Base-by-base conservation (phyloP, 345 rosid species). In the Psidium guajava region DNA sequence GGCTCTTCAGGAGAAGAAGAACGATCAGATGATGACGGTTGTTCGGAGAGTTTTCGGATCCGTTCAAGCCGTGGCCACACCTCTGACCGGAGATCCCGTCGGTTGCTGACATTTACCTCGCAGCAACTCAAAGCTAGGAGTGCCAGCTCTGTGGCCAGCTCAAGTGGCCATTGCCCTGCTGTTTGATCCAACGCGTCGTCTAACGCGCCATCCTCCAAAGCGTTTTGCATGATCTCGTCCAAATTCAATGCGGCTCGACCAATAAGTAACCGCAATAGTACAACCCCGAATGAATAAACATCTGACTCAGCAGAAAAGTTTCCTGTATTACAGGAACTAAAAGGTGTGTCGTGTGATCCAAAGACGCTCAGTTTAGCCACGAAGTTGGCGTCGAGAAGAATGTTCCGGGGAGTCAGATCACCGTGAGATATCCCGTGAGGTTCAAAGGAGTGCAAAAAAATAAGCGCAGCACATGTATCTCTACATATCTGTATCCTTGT, bases 101-200 rank as follows among this genome's bases (percentile, higher is more conserved):
- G 93, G 89, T 86, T 87, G 88, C 89, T 91, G 16, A 91, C 83
- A 73, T 86, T 93, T 93, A 88, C 44, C 87, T 93, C 98, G 82
- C 98, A 95, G 87, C 99, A 97, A 83, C 98, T 92, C 89, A 97
- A 84, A 49, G 97, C 99, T 86, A 97, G 83, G 88, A 90, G 89
- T 86, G 98, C 90, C 85, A 95, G 88, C 88, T 91, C 95, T 88
- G 94, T 93, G 22, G 98, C 97, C 87, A 90, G 92, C 85, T 92
- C 91, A 91, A 94, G 91, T 2, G 99, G 99, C 99, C 98, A 97
- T 86, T 94, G 95, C 64, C 98, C 99, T 14, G 99, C 98, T 85
- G 90, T 88, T 88, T 92, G 96, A 85, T 97, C 99, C 91, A 97
- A 89, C 24, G 90, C 85, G 52, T 44, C 75, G 85, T 89, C 90